Conservation (phyloP, 768 basidiomycete species). For the Lentinus brumalis region DNA sequence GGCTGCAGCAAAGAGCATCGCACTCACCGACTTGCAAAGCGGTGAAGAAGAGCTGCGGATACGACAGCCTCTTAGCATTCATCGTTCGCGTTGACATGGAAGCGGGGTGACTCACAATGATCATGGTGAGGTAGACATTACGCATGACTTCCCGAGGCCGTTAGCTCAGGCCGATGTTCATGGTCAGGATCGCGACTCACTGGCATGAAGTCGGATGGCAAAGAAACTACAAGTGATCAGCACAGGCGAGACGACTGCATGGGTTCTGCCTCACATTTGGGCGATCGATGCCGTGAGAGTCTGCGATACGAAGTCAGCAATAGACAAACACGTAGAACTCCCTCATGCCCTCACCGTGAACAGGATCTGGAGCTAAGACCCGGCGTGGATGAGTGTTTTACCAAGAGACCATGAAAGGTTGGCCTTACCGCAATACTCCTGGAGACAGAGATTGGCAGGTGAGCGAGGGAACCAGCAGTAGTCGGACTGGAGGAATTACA, state of each 20-base stretch:
- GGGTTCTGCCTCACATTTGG: background rate
- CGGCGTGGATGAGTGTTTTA: too few species aligned
- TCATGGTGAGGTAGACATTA: background rate
- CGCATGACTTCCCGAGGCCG: background rate
- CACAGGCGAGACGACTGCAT: background rate
- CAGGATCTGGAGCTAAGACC: background rate
- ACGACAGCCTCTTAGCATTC: background rate
- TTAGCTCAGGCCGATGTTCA: background rate
- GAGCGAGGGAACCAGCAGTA: background rate
- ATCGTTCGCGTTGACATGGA: background rate
- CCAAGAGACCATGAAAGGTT: background rate
- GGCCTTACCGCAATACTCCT: constrained; percentile 11
- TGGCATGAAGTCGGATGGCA: constrained; percentile 1
- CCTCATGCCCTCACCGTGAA: background rate
- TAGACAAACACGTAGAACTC: background rate
- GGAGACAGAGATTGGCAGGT: background rate
- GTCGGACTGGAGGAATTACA: background rate
- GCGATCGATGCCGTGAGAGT: constrained; percentile 1
- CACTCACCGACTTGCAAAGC: constrained; percentile 3
- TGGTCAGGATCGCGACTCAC: background rate
- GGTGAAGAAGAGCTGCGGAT: background rate
- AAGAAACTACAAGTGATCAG: background rate
- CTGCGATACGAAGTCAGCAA: background rate
- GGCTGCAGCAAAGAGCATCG: background rate
- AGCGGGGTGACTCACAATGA: background rate